phyloP scores from a whole-genome alignment of 805 yeast genomes.

The Cyberlindnera veronae region DNA sequence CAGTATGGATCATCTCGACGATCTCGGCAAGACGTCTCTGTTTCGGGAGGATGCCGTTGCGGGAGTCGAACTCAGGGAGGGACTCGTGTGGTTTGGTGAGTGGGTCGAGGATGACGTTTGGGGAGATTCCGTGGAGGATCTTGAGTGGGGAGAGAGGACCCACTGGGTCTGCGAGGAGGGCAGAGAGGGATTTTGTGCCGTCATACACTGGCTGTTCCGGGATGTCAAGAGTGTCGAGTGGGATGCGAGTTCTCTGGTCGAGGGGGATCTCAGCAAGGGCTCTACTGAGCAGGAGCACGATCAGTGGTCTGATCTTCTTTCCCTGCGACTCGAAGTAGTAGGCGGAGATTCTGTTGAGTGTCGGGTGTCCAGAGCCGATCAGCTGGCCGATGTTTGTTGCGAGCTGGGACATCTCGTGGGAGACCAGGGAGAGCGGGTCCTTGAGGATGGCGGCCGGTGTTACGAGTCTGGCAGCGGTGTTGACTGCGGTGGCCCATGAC shows the following conservation, averaged over 20 bases:
- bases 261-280: conserved; percentile 76
- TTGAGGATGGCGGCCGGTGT: conserved; percentile 55
- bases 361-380: conserved; percentile 92
- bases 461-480: conserved; percentile 70
- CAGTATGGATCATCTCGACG: conserved; percentile 98
- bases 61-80: conserved; percentile 54
- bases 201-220: conserved; percentile 59
- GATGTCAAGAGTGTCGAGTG: conserved; percentile 61
- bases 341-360: conserved; percentile 85
- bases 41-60: conserved; percentile 82
- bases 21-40: conserved; percentile 95
- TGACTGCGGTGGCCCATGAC: conserved; percentile 53
- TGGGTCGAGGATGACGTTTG: conserved; percentile 78
- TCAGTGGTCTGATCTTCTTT: conserved; percentile 87
- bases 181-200: conserved; percentile 52
- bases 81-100: conserved; percentile 75
- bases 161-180: conserved; percentile 45
- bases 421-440: conserved; percentile 89
- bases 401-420: conserved; percentile 86
- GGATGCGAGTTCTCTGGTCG: conserved; percentile 58
- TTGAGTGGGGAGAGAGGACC: conserved; percentile 76
- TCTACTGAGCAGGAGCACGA: conserved; percentile 78
- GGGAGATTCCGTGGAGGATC: conserved; percentile 86
- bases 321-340: conserved; percentile 97
- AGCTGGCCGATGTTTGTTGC: conserved; percentile 83